phyloP scores from a whole-genome alignment of 2,329 filamentous ascomycete species.

The Alternaria arborescens region DNA sequence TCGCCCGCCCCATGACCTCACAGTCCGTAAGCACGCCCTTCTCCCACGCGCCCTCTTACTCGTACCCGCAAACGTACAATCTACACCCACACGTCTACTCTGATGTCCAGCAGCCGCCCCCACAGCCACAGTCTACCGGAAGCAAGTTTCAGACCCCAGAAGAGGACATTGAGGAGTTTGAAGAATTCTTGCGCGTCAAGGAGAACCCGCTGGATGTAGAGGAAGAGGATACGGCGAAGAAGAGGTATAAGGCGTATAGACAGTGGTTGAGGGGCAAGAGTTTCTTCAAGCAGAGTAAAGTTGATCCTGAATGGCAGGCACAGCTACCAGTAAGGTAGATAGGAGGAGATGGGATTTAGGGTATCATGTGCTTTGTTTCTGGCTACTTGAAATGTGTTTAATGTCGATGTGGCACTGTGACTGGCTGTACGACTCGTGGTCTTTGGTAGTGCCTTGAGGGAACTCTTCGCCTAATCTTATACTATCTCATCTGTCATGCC shows the following conservation, averaged over 20 bases:
- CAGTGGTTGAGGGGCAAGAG: slow-evolving; percentile 97
- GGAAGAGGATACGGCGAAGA: slow-evolving; percentile 86
- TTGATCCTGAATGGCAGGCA: slow-evolving; percentile 59
- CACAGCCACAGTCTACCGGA: slow-evolving; percentile 17
- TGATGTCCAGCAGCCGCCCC: slow-evolving; percentile 8
- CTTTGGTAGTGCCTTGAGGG: not conserved
- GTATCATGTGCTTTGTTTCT: not conserved
- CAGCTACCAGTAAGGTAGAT: slow-evolving; percentile 43
- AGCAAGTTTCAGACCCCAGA: slow-evolving; percentile 62
- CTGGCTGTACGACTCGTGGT: not conserved
- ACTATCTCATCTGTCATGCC: slow-evolving; percentile 52
- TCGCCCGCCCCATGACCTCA: slow-evolving; percentile 38
- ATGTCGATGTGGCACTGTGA: not conserved
- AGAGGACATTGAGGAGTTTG: slow-evolving; percentile 76
- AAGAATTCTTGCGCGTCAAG: slow-evolving; percentile 76
- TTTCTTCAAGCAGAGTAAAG: slow-evolving; percentile 84
- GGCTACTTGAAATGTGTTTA: not conserved
- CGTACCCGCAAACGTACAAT: slow-evolving; percentile 29
- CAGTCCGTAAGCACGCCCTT: slow-evolving; percentile 43
- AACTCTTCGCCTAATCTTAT: slow-evolving; percentile 12
- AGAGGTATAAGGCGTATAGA: slow-evolving; percentile 94
- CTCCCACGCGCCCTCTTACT: slow-evolving; percentile 42
- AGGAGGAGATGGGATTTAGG: not conserved
- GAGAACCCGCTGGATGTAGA: slow-evolving; percentile 88
- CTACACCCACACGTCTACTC: slow-evolving; percentile 28